These are phyloP conservation scores for Cordyceps pruinosa DNA, from an alignment of 2,329 filamentous ascomycete genomes.

Conservation along the genomic window DNA sequence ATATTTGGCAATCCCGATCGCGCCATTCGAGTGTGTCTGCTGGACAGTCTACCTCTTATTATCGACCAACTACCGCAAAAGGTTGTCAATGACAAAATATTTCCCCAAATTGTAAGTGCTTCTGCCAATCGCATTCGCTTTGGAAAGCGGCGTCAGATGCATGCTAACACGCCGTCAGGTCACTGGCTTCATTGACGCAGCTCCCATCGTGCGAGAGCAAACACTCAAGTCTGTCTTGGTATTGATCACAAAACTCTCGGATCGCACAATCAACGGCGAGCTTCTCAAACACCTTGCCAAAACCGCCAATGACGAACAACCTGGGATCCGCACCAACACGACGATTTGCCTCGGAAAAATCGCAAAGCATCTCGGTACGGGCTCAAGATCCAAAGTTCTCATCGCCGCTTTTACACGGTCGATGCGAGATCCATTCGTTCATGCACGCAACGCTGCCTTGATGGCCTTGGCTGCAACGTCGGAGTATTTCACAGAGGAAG, in stretches of 20 bases:
- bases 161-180: conserved; percentile 45
- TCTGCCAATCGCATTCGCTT: not conserved
- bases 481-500: conserved; percentile 83
- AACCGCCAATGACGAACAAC: conserved; percentile 94
- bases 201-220: conserved; percentile 88
- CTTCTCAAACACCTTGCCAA: conserved; percentile 85
- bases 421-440: conserved; percentile 86
- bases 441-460: conserved; percentile 83
- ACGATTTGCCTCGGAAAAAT: conserved; percentile 97
- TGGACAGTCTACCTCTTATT: conserved; percentile 85
- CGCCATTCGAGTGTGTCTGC: conserved; percentile 80
- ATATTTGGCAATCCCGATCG: conserved; percentile 88
- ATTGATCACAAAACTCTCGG: conserved; percentile 81
- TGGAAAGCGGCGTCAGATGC: too few species aligned
- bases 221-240: conserved; percentile 90
- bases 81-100: conserved; percentile 92
- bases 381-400: conserved; percentile 81
- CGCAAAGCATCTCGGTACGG: conserved; percentile 73
- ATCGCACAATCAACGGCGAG: conserved; percentile 89
- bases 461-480: conserved; percentile 78
- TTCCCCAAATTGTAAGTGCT: conserved; percentile 73
- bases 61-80: conserved; percentile 86
- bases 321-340: conserved; percentile 94
- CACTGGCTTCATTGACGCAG: conserved; percentile 89
- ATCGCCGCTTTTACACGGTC: conserved; percentile 88